These are phyloP conservation scores for Mycena olivaceomarginata DNA, from an alignment of 768 basidiomycete species.

Conservation along the genomic window DNA sequence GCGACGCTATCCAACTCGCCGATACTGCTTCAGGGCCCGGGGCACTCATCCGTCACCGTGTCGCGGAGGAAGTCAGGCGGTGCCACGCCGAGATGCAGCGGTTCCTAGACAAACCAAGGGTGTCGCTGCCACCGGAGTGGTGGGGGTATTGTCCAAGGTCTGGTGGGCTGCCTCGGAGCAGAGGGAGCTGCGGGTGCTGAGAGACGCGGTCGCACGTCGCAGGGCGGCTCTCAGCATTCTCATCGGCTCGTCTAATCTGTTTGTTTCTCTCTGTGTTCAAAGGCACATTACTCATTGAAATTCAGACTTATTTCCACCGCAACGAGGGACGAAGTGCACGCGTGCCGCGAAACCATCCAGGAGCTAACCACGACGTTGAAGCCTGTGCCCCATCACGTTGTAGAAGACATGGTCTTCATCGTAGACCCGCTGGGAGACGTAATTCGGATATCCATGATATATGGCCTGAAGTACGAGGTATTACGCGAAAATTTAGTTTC, in stretches of 20 bases:
- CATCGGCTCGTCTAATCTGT: conserved; percentile 27
- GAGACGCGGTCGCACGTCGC: conserved; percentile 7
- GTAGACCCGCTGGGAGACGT: conserved; percentile 22
- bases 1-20: conserved; percentile 25
- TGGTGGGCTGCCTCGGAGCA: conserved; percentile 23
- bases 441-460: conserved; percentile 22
- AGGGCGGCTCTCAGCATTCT: conserved; percentile 15
- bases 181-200: conserved; percentile 13
- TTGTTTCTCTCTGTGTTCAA: neutral
- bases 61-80: neutral
- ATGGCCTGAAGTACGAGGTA: conserved; percentile 20
- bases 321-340: conserved; percentile 16
- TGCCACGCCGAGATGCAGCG: conserved; percentile 19
- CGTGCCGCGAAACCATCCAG: conserved; percentile 14
- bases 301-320: conserved; percentile 18
- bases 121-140: conserved; percentile 7
- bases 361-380: conserved; percentile 12
- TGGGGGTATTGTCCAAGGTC: conserved; percentile 1
- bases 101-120: conserved; percentile 13
- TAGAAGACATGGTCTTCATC: conserved; percentile 23
- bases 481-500: neutral
- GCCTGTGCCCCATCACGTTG: conserved; percentile 14
- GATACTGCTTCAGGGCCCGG: neutral
- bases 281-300: neutral
- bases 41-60: neutral